Conservation (phyloP, 129 eudicot species). For the Artemisia tridentata region DNA sequence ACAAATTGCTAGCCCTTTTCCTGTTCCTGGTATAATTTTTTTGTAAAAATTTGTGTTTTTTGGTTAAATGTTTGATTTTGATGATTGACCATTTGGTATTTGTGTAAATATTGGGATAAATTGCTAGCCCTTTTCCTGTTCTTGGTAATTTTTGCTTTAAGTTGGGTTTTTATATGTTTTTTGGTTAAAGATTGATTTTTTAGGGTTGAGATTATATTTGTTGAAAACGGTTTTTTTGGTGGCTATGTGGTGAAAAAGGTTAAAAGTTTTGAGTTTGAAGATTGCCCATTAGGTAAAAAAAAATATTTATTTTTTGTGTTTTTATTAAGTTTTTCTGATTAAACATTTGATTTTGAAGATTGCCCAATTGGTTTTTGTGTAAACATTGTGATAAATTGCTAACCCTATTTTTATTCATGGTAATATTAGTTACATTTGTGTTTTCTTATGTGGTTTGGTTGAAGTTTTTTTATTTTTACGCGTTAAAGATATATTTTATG, state of each 20-base stretch:
- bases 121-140: constrained; percentile 66
- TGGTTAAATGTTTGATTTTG: not conserved
- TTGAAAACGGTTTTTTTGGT: too few relatives aligned
- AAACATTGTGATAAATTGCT: too few relatives aligned
- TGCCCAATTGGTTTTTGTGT: not conserved
- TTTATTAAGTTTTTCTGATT: not conserved
- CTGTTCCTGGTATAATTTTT: constrained; percentile 73
- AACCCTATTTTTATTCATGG: too few relatives aligned
- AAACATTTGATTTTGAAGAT: not conserved
- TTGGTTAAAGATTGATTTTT: not conserved
- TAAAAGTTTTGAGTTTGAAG: too few relatives aligned
- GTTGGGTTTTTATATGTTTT: not conserved
- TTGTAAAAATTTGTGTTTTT: not conserved
- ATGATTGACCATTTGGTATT: too few relatives aligned
- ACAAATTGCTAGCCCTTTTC: constrained; percentile 56
- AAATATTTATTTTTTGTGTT: too few relatives aligned
- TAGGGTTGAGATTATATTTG: too few relatives aligned
- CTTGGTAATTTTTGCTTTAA: constrained; percentile 48
- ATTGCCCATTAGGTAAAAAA: too few relatives aligned
- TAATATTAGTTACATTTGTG: not conserved
- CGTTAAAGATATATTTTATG: too few relatives aligned
- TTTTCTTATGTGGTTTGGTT: too few relatives aligned
- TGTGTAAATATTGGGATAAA: constrained; percentile 4
- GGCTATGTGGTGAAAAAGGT: too few relatives aligned
- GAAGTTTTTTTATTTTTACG: too few relatives aligned